Percentiles rank a stretch among this genome's conserved stretches.
Conservation (phyloP, 331 rosid species). For the Quercus phellos region DNA sequence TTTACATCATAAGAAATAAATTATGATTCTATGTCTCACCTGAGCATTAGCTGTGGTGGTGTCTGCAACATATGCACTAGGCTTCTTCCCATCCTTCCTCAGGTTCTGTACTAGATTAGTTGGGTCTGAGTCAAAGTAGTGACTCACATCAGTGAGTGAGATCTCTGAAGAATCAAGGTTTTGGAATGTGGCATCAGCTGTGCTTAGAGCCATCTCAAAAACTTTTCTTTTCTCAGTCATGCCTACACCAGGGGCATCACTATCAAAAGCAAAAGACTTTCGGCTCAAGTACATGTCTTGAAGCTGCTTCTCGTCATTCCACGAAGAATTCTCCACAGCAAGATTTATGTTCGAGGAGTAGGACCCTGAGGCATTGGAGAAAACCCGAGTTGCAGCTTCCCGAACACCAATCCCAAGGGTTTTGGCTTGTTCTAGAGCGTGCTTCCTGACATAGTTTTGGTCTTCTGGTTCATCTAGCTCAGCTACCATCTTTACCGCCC, state of each 20-base stretch:
- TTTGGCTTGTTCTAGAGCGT: constrained; percentile 83
- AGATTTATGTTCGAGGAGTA: constrained; percentile 93
- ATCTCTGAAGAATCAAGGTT: constrained; percentile 94
- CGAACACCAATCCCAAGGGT: constrained; percentile 72
- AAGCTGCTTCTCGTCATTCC: constrained; percentile 97
- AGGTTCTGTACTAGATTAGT: constrained; percentile 86
- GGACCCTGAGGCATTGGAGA: constrained; percentile 95
- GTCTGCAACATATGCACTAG: constrained; percentile 87
- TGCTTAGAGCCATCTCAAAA: constrained; percentile 96
- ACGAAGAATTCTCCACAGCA: constrained; percentile 88
- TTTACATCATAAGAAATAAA: too few relatives aligned
- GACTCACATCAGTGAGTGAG: constrained; percentile 95
- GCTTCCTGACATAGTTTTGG: constrained; percentile 77
- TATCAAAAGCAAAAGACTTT: constrained; percentile 83
- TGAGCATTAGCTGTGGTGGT: constrained; percentile 98
- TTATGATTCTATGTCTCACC: too few relatives aligned
- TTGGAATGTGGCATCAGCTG: constrained; percentile 93
- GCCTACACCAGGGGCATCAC: constrained; percentile 89
- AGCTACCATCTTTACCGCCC: constrained; percentile 94
- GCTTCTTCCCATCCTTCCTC: constrained; percentile 95
- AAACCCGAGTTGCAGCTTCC: constrained; percentile 87
- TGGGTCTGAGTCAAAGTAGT: constrained; percentile 96
- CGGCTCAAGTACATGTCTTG: constrained; percentile 96
- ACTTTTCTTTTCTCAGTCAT: constrained; percentile 86
- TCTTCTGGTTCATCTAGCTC: constrained; percentile 87